phyloP scores from a whole-genome alignment of 2,329 filamentous ascomycete species.

The Aspergillus novoparasiticus region DNA sequence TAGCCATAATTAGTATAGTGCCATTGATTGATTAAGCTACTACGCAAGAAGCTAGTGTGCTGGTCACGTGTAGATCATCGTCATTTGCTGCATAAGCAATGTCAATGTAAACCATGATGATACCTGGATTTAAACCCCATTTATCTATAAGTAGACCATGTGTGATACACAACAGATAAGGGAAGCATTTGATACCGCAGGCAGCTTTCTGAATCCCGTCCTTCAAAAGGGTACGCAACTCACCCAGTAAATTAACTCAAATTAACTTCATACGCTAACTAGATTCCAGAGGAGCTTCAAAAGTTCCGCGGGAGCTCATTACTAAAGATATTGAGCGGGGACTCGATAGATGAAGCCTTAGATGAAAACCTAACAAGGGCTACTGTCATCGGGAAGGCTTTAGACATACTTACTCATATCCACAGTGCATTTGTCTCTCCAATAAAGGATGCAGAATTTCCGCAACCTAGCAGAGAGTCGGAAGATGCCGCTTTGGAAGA shows the following conservation, averaged over 20 bases:
- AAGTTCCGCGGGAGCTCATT: slow-evolving; percentile 38
- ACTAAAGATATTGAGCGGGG: slow-evolving; percentile 34
- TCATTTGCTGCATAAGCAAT: slow-evolving; percentile 2
- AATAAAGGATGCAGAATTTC: slow-evolving; percentile 13
- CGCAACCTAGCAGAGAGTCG: slow-evolving; percentile 8
- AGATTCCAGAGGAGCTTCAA: slow-evolving; percentile 41
- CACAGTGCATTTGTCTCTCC: slow-evolving; percentile 38
- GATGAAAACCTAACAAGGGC: slow-evolving; percentile 26
- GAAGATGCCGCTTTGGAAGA: slow-evolving; percentile 41
- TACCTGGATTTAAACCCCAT: neutral
- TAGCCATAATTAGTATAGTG: neutral
- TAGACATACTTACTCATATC: slow-evolving; percentile 37
- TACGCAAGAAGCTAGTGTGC: neutral
- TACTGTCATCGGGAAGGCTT: slow-evolving; percentile 35
- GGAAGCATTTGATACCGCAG: slow-evolving; percentile 38
- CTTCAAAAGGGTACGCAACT: slow-evolving; percentile 43
- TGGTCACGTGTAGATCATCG: neutral
- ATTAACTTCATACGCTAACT: slow-evolving; percentile 30
- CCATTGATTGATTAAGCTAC: too few relatives aligned
- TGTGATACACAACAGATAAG: slow-evolving; percentile 24
- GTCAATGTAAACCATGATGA: slow-evolving; percentile 5
- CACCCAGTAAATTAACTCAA: slow-evolving; percentile 13
- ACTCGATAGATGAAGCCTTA: slow-evolving; percentile 8
- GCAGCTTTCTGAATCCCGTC: slow-evolving; percentile 41
- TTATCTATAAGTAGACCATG: slow-evolving; percentile 27